These are phyloP conservation scores for Pythium oligandrum DNA, from an alignment of 352 stramenopile species.

Conservation along the genomic window DNA sequence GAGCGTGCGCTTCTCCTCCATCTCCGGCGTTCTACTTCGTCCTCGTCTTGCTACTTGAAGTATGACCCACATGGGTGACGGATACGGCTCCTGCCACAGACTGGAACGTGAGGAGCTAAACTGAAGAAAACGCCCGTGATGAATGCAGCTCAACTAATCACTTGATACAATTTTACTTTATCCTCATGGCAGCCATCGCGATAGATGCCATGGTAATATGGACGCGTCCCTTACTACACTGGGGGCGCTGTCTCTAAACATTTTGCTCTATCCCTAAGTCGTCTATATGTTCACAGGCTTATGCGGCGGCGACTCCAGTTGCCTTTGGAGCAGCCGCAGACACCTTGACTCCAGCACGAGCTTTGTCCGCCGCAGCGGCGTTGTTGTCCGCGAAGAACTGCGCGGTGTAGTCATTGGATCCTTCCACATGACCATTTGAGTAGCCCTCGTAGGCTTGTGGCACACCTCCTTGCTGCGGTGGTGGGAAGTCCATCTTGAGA, in stretches of 20 bases:
- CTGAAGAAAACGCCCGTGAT: too few relatives aligned
- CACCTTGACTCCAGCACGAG: constrained; percentile 27
- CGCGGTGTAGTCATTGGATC: constrained; percentile 48
- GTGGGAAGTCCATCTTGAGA: constrained; percentile 53
- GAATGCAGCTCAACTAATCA: too few relatives aligned
- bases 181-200: too few relatives aligned
- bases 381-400: constrained; percentile 59
- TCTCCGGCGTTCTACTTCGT: not conserved
- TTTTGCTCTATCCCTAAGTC: too few relatives aligned
- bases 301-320: constrained; percentile 15
- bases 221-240: not conserved
- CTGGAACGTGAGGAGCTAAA: too few relatives aligned
- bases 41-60: too few relatives aligned
- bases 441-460: constrained; percentile 39
- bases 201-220: constrained; percentile 2
- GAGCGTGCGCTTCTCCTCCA: constrained; percentile 11
- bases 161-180: too few relatives aligned
- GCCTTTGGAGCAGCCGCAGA: constrained; percentile 5
- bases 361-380: constrained; percentile 31
- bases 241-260: too few relatives aligned
- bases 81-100: too few relatives aligned
- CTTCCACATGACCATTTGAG: constrained; percentile 20
- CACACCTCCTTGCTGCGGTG: not conserved
- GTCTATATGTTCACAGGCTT: not conserved
- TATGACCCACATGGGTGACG: too few relatives aligned